Base-by-base conservation (phyloP, 306 rosid species). In the Citrullus amarus region DNA sequence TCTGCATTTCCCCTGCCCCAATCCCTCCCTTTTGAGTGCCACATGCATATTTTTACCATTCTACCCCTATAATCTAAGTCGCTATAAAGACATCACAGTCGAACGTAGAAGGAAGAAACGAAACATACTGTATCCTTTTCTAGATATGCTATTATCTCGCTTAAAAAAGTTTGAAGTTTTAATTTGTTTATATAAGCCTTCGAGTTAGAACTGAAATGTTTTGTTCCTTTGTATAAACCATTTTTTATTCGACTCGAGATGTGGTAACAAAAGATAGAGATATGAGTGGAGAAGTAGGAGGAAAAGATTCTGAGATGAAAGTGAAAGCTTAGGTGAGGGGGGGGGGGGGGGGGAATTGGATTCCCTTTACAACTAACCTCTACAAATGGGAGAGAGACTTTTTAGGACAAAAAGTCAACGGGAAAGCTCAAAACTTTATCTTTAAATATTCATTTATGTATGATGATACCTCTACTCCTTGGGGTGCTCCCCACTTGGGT, bases 401-500 rank as follows among this genome's bases (percentile, higher is more conserved):
- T 48, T 2, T 25, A 6, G 76, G 4, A 8, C 4, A 25, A 53
- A 48, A 53, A 71, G 76, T 71, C 76, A 71, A 71, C 58, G 18
- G 17, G 22, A 71, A 71, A 71, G 58, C 20, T 46, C 6, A 46
- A 13, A 13, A 71, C 11, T 44, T 14, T 71, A 14, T 46, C 22
- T 71, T 71, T 44, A 9, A 25, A 46, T 71, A 22, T 71, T 25
- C 14, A 71, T 48, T 13, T 46, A 6, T 71, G 0, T 41, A 68
- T 14, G 10, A 25, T 25, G 20, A 71, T 71, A 13, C 22, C 76
- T 28, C 39, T 13, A 18, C 58, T 46, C 57, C n/a, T 53, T 15
- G 44, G 43, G 36, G n/a, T 69, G 75, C 75, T 44, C 38, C 56
- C 75, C 75, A 69, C 75, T 69, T 69, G 75, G 56, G 59, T 46